A percentile compares a stretch with the other conserved stretches of the same genome.
These are phyloP conservation scores for Eucalyptus pauciflora DNA, from an alignment of 345 rosid species.

Conservation along the genomic window DNA sequence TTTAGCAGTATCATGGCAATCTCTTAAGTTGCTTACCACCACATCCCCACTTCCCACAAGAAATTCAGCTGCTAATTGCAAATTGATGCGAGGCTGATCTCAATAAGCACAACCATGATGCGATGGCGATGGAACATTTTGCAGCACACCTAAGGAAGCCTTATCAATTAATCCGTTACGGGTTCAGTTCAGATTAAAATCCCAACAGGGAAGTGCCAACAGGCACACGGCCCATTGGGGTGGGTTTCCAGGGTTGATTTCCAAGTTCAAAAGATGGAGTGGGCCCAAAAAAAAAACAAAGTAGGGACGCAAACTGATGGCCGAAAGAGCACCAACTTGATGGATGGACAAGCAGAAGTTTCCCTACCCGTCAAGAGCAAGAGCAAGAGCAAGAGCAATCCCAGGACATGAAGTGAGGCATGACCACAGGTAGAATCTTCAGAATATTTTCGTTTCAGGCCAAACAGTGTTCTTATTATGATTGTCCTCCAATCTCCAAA, in stretches of 20 bases:
- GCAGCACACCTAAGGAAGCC: background rate
- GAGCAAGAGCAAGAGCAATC: no score
- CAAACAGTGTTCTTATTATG: background rate
- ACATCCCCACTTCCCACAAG: no score
- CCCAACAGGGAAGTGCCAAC: background rate
- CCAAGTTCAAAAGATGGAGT: no score
- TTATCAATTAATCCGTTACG: background rate
- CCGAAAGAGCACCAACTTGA: background rate
- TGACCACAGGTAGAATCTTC: background rate
- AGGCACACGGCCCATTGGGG: fast-evolving
- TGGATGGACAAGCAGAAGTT: no score
- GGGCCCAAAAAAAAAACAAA: no score
- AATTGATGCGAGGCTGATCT: no score
- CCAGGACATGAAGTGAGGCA: no score
- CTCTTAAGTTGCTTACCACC: no score
- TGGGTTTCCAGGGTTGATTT: no score
- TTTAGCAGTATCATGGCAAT: no score
- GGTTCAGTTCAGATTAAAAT: background rate
- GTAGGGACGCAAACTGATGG: background rate
- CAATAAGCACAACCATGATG: background rate
- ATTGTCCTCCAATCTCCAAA: background rate
- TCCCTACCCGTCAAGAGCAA: no score
- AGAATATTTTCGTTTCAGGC: background rate
- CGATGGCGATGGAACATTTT: background rate
- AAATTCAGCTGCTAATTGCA: no score